A percentile compares a stretch with the other conserved stretches of the same genome.
These are phyloP conservation scores for Rhamnella rubrinervis DNA, from an alignment of 331 rosid species.

Conservation along the genomic window DNA sequence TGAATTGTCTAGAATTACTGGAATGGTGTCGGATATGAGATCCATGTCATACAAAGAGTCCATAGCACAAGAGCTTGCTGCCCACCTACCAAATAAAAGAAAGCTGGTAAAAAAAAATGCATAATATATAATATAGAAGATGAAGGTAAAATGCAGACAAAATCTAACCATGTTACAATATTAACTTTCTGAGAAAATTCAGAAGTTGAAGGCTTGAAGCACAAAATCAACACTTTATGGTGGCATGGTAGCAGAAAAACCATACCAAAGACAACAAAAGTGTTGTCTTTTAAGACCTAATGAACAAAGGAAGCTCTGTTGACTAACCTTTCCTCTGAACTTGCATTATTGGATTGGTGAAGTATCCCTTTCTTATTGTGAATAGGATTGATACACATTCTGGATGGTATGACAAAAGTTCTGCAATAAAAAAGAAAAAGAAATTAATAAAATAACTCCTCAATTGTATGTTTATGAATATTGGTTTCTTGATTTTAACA, in stretches of 20 bases:
- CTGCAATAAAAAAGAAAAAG: slow-evolving; percentile 46
- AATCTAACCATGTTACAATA: neutral
- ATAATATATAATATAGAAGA: neutral
- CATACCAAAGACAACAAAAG: neutral
- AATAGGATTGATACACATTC: slow-evolving; percentile 92
- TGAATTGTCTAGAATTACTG: slow-evolving; percentile 87
- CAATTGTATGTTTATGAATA: neutral
- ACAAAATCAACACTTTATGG: slow-evolving; percentile 2
- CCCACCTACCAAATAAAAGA: slow-evolving; percentile 56
- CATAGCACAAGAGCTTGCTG: slow-evolving; percentile 76
- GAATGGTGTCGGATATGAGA: slow-evolving; percentile 67
- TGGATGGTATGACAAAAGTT: slow-evolving; percentile 89
- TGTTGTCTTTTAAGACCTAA: neutral
- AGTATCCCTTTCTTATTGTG: slow-evolving; percentile 88
- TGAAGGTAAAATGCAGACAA: neutral
- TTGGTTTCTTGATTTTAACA: neutral
- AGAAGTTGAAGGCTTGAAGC: neutral
- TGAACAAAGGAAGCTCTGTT: slow-evolving; percentile 15
- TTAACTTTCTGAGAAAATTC: neutral
- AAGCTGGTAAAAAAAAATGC: slow-evolving; percentile 8
- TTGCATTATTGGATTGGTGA: slow-evolving; percentile 49
- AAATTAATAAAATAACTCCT: neutral
- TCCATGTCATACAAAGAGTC: slow-evolving; percentile 79
- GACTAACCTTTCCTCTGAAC: slow-evolving; percentile 61
- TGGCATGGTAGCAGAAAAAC: neutral